These are phyloP conservation scores for Cyberlindnera mycetangii DNA, from an alignment of 805 yeast genomes.

Conservation along the genomic window DNA sequence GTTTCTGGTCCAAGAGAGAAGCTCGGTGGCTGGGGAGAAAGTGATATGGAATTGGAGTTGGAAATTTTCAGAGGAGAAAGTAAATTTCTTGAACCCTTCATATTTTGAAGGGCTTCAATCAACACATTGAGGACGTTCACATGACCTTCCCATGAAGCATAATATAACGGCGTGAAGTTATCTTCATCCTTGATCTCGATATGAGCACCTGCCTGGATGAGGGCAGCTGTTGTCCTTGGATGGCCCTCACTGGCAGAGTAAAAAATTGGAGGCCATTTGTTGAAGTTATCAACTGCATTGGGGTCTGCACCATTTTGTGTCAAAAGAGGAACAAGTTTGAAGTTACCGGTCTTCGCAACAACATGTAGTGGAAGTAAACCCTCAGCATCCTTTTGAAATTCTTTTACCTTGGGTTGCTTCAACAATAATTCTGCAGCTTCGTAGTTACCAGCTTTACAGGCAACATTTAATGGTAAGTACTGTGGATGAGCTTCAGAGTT, in stretches of 20 bases:
- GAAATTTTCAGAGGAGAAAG: constrained; percentile 26
- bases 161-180: constrained; percentile 75
- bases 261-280: constrained; percentile 92
- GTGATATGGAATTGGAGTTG: constrained; percentile 3
- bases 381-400: constrained; percentile 68
- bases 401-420: constrained; percentile 32
- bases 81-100: constrained; percentile 16
- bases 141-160: constrained; percentile 94
- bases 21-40: constrained; percentile 22
- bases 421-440: constrained; percentile 55
- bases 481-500: constrained; percentile 53
- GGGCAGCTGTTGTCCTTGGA: constrained; percentile 60
- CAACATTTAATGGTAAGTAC: constrained; percentile 77
- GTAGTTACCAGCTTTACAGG: constrained; percentile 81
- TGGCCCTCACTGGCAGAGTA: constrained; percentile 89
- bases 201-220: constrained; percentile 73
- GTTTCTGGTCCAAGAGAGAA: constrained; percentile 28
- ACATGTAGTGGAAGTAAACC: constrained; percentile 87
- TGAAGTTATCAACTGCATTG: constrained; percentile 77
- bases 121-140: constrained; percentile 74
- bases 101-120: constrained; percentile 34
- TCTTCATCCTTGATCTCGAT: constrained; percentile 71
- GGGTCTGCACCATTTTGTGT: constrained; percentile 72
- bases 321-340: constrained; percentile 62
- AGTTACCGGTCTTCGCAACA: constrained; percentile 80